A percentile compares a stretch with the other conserved stretches of the same genome.
Conservation (phyloP, 768 basidiomycete species). For the Mycena vitilis region DNA sequence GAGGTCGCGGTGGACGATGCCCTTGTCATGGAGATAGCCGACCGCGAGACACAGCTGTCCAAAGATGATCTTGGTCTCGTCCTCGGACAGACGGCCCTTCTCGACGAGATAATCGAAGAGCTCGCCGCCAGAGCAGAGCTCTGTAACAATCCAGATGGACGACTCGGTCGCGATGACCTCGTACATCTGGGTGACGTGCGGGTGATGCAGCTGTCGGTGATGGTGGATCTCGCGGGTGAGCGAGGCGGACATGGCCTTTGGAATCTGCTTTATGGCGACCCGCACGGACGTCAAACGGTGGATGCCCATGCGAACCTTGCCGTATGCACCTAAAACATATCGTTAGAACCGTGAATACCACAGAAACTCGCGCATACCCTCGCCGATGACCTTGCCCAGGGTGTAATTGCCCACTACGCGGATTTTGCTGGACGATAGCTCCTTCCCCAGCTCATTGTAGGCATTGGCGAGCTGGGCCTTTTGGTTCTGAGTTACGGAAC, state of each 20-base stretch:
- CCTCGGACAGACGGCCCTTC: constrained; percentile 87
- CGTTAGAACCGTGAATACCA: constrained; percentile 27
- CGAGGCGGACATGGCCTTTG: constrained; percentile 90
- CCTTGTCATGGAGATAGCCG: constrained; percentile 90
- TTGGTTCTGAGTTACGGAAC: constrained; percentile 77
- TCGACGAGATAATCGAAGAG: constrained; percentile 98
- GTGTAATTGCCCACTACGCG: constrained; percentile 96
- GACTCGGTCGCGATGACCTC: constrained; percentile 98
- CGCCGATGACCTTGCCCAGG: constrained; percentile 92
- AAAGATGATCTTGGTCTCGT: constrained; percentile 88
- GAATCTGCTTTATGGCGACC: constrained; percentile 98
- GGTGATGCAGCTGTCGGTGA: constrained; percentile 96
- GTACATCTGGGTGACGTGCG: constrained; percentile 94
- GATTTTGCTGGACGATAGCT: constrained; percentile 90
- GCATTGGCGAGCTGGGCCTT: constrained; percentile 93
- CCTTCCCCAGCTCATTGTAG: constrained; percentile 97
- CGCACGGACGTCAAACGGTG: constrained; percentile 92
- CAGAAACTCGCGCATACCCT: constrained; percentile 67
- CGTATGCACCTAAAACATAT: constrained; percentile 81
- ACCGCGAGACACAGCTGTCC: constrained; percentile 97
- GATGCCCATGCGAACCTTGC: constrained; percentile 93
- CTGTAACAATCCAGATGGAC: constrained; percentile 96
- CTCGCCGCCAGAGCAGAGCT: constrained; percentile 96
- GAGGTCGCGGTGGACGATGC: constrained; percentile 95
- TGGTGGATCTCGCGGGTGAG: constrained; percentile 99